These are phyloP conservation scores for Cryptococcus maquisensis DNA, from an alignment of 1,284 basidiomycete genomes.

Conservation along the genomic window DNA sequence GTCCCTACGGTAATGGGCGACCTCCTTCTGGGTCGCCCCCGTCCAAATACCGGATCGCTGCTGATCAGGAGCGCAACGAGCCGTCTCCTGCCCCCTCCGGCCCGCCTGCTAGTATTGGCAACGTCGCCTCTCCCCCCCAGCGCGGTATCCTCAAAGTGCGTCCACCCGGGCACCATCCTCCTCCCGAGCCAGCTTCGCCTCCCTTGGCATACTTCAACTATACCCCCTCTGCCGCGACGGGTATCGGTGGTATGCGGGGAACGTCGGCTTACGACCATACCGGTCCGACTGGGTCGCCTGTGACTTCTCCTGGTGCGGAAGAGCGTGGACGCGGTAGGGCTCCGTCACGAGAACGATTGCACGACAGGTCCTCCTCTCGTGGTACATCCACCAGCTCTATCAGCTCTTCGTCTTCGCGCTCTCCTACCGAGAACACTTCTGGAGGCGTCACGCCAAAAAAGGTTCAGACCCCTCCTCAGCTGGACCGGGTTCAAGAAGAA, in stretches of 20 bases:
- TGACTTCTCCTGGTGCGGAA: constrained; percentile 17
- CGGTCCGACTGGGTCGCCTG: constrained; percentile 26
- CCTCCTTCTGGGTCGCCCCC: not conserved
- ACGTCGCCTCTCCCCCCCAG: constrained; percentile 24
- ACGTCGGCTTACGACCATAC: constrained; percentile 13
- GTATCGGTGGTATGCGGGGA: constrained; percentile 45
- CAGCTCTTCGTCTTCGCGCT: constrained; percentile 22
- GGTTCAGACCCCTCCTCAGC: constrained; percentile 11
- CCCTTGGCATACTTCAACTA: constrained; percentile 45
- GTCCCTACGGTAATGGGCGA: not conserved
- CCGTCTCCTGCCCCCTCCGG: constrained; percentile 19
- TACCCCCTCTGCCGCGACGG: constrained; percentile 48
- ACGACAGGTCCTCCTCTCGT: constrained; percentile 33
- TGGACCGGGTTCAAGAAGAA: constrained; percentile 29
- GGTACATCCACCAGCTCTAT: constrained; percentile 29
- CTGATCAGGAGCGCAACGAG: not conserved
- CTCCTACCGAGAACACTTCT: constrained; percentile 14
- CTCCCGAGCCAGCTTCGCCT: constrained; percentile 32
- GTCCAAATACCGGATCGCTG: not conserved
- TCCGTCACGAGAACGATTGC: constrained; percentile 28
- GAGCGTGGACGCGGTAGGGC: constrained; percentile 30
- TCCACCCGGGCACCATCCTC: constrained; percentile 21
- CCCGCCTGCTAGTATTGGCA: constrained; percentile 28
- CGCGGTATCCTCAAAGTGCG: constrained; percentile 47
- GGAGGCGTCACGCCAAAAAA: constrained; percentile 2